Evolutionary conservation across 441 rosid species (phyloP).

Genomic region (Arabidopsis lyrata): DNA sequence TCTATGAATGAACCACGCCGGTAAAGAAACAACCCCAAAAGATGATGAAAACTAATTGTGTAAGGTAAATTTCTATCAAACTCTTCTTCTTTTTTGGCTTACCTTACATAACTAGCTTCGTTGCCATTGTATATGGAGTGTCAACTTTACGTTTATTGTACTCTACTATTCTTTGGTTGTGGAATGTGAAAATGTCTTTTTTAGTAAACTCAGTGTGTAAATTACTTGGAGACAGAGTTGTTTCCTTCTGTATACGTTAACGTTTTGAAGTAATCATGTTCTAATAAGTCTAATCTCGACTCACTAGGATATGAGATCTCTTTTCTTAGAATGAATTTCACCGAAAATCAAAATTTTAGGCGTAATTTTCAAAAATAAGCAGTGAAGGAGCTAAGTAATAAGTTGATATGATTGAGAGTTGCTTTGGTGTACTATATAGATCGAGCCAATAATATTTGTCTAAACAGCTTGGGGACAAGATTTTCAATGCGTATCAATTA

Average conservation of each 20-base stretch:
- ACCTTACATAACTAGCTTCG: constrained; percentile 16
- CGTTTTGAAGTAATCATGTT: constrained; percentile 5
- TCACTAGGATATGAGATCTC: not conserved
- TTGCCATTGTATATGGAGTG: constrained; percentile 36
- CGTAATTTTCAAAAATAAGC: not conserved
- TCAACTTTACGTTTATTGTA: not conserved
- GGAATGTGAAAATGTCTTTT: not conserved
- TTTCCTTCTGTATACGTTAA: constrained; percentile 7
- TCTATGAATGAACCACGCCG: constrained; percentile 72
- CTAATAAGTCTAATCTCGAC: not conserved
- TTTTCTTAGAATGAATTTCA: not conserved
- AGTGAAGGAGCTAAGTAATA: not conserved
- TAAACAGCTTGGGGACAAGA: not conserved
- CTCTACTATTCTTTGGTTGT: constrained; percentile 6
- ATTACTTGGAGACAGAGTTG: constrained; percentile 21
- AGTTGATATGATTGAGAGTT: not conserved
- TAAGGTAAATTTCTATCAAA: constrained; percentile 22
- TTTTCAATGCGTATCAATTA: not conserved
- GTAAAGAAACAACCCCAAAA: constrained; percentile 38
- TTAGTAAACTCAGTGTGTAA: constrained; percentile 30
- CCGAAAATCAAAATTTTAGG: not conserved
- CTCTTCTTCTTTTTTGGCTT: not conserved
- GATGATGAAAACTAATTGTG: constrained; percentile 14
- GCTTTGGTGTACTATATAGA: not conserved
- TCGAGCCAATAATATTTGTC: not conserved